These are phyloP conservation scores for Aspergillus viridinutans DNA, from an alignment of 2,329 filamentous ascomycete species.

Conservation along the genomic window DNA sequence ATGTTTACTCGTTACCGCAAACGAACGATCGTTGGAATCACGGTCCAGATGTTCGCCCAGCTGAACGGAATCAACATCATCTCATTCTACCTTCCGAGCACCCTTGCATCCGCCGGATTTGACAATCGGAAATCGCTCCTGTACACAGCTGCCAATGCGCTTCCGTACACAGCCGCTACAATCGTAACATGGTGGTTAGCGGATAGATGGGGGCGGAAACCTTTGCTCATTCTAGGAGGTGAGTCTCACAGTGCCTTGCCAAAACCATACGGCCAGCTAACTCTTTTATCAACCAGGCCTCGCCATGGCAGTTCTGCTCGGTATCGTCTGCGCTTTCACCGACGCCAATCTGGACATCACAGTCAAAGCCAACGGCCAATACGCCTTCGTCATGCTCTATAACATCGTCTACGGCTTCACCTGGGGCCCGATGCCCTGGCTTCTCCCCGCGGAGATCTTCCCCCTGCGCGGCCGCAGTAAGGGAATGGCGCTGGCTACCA, in stretches of 20 bases:
- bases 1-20: conserved; percentile 44
- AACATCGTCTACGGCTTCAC: conserved; percentile 38
- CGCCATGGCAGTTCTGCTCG: conserved; percentile 32
- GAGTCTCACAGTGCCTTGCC: background rate
- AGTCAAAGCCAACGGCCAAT: conserved; percentile 34
- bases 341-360: conserved; percentile 23
- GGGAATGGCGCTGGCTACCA: conserved; percentile 39
- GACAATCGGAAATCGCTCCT: conserved; percentile 36
- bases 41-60: conserved; percentile 40
- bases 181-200: conserved; percentile 39
- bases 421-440: conserved; percentile 40
- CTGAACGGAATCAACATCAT: conserved; percentile 43
- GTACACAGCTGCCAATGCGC: conserved; percentile 38
- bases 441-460: conserved; percentile 26
- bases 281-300: conserved; percentile 14
- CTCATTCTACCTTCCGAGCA: conserved; percentile 40
- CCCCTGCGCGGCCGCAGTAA: conserved; percentile 38
- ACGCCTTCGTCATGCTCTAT: conserved; percentile 39
- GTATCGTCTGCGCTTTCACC: conserved; percentile 38
- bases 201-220: conserved; percentile 39
- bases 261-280: background rate
- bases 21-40: conserved; percentile 40
- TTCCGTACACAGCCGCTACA: conserved; percentile 40
- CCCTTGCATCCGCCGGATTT: conserved; percentile 34
- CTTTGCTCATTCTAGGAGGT: conserved; percentile 26